Evolutionary conservation across 1,139 yeast genomes (phyloP), one percentile per base, ranked within the genome.

Genomic region (Lodderomyces oxycetoniae): DNA sequence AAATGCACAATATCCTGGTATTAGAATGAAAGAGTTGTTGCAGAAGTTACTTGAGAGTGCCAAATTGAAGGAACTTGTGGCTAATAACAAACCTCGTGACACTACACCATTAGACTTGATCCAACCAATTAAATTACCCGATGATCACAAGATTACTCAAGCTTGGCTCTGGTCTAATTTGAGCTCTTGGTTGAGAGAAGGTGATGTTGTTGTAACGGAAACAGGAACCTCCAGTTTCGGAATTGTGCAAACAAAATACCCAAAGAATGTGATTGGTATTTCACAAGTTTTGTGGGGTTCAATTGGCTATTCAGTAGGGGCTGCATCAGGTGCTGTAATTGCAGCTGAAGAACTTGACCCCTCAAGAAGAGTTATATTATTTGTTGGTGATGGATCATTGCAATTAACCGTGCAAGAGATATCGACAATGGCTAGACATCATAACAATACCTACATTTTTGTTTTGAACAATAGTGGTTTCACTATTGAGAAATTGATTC

Each of bases 301-400:
- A 29, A 85, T 86, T 59, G 95, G 95, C 53, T 86, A 70, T 70
- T 77, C 95, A 25, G 86, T 84, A 30, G 95, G 95, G 52, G 83
- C 95, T 32, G 74, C 86, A 27, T 63, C 80, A 41, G 95, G 95
- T 61, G 95, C 95, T 25, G 82, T 82, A 23, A 74, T 83, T 67
- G 69, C 69, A 2, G 61, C 66, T 6, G 55, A 59, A 37, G 63
- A 57, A 36, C 41, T 55, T 28, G 63, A 57, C 32, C 63, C 65
- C 14, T 61, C 24, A 59, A 30, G 39, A 32, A 30, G 39, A 36
- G 39, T 36, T n/a, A 36, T 36, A n/a, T 33, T 36, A 12, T 32
- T 63, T 41, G 66, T 63, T 24, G 70, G 69, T 34, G 70, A 63
- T 46, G 69, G 69, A 32, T 63, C 69, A 12, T 55, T 65, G 37